Evolutionary conservation across 176 grass and related monocot genomes (phyloP).

Genomic region (Musa schizocarpa): DNA sequence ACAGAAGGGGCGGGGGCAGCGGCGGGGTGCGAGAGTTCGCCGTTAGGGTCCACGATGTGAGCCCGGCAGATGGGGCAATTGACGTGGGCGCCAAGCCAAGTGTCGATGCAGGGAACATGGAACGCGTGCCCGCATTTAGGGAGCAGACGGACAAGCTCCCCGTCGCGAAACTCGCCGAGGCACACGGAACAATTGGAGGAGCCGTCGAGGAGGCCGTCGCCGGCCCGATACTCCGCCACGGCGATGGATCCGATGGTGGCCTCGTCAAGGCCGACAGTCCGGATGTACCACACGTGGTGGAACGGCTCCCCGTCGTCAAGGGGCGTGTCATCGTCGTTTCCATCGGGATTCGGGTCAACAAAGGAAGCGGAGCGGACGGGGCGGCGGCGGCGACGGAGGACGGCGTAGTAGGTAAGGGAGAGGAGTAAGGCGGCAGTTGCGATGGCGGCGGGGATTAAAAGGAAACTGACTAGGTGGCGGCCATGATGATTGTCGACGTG

Average conservation of each 20-base stretch:
- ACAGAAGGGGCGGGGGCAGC: neutral
- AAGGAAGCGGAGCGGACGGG: conserved; percentile 18
- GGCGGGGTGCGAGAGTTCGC: neutral
- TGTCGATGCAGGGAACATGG: conserved; percentile 71
- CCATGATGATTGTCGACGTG: neutral
- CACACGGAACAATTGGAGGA: conserved; percentile 64
- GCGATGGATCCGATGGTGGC: conserved; percentile 58
- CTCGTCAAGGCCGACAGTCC: conserved; percentile 76
- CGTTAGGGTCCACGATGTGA: conserved; percentile 25
- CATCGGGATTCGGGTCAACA: neutral
- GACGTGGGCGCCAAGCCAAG: conserved; percentile 77
- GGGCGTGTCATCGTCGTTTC: neutral
- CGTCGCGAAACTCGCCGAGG: conserved; percentile 62
- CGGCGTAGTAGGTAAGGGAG: conserved; percentile 26
- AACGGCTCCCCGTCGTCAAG: conserved; percentile 9
- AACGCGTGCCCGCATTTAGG: conserved; percentile 85
- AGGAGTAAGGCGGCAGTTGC: conserved; percentile 33
- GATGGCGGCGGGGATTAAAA: conserved; percentile 20
- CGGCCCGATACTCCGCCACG: conserved; percentile 43
- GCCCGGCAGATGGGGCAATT: conserved; percentile 84
- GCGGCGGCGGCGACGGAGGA: conserved; percentile 24
- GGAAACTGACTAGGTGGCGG: neutral
- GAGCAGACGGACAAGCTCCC: conserved; percentile 71
- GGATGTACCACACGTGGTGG: conserved; percentile 87
- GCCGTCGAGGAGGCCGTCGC: conserved; percentile 8